phyloP scores from a whole-genome alignment of 345 rosid species.

The Cardamine chenopodiifolia region DNA sequence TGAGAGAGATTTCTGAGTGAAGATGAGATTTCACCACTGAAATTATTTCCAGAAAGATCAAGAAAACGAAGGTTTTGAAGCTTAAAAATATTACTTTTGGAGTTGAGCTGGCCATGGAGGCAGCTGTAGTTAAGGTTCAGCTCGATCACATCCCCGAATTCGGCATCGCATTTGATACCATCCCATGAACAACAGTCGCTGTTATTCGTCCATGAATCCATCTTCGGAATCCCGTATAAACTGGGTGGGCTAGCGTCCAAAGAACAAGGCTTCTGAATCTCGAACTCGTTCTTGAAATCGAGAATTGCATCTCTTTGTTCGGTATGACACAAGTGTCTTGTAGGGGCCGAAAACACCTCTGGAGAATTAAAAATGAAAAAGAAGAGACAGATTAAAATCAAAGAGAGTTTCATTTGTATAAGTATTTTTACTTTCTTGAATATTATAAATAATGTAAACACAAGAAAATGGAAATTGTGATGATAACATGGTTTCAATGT shows the following conservation, averaged over 20 bases:
- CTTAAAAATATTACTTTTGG: not conserved
- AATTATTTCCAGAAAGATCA: not conserved
- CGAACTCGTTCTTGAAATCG: not conserved
- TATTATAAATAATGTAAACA: not conserved
- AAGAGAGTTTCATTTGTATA: not conserved
- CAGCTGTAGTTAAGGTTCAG: not conserved
- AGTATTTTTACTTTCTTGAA: not conserved
- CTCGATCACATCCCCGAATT: not conserved
- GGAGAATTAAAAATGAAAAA: not conserved
- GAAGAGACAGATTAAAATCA: not conserved
- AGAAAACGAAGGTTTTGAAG: not conserved
- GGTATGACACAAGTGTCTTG: not conserved
- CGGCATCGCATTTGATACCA: not conserved
- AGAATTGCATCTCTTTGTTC: conserved; percentile 17
- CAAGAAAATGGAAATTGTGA: not conserved
- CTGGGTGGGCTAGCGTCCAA: no score
- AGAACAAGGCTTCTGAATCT: not conserved
- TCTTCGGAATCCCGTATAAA: not conserved
- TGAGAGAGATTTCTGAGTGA: not conserved
- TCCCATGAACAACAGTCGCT: not conserved
- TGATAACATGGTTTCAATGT: not conserved
- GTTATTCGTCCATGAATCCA: not conserved
- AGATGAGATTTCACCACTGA: not conserved
- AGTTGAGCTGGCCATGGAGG: not conserved
- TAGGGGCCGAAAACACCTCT: not conserved